Evolutionary conservation across 2,329 filamentous ascomycete genomes (phyloP).

Genomic region (Cladophialophora carrionii): DNA sequence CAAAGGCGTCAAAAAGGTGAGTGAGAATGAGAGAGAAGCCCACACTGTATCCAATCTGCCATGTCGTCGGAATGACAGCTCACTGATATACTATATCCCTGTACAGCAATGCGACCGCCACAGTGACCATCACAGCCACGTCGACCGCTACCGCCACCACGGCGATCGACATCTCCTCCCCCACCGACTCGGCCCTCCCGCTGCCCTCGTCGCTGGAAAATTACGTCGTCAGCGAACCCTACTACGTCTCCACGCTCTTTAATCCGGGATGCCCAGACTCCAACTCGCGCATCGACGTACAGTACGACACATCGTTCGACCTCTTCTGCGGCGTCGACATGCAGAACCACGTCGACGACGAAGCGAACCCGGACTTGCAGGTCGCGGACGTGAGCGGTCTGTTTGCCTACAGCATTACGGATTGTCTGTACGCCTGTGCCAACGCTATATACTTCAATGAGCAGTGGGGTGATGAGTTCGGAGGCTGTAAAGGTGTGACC

Average conservation of each 20-base stretch:
- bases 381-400: conserved; percentile 25
- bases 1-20: conserved; percentile 8
- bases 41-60: neutral
- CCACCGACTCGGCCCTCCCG: conserved; percentile 16
- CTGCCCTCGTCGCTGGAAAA: conserved; percentile 26
- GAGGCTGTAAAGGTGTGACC: conserved; percentile 24
- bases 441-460: conserved; percentile 20
- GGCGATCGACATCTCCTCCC: neutral
- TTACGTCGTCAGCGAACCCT: conserved; percentile 23
- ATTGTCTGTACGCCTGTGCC: conserved; percentile 30
- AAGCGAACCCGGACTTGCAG: conserved; percentile 16
- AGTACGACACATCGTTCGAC: conserved; percentile 18
- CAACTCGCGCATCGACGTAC: conserved; percentile 12
- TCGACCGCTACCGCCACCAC: conserved; percentile 15
- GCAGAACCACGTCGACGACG: conserved; percentile 14
- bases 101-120: neutral
- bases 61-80: neutral
- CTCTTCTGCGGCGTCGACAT: conserved; percentile 30
- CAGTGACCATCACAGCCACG: conserved; percentile 13
- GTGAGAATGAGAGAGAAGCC: conserved; percentile 1
- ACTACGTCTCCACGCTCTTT: conserved; percentile 20
- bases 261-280: conserved; percentile 25
- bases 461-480: conserved; percentile 6
- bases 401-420: conserved; percentile 30
- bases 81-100: neutral